A percentile compares a stretch with the other conserved stretches of the same genome.
Conservation (phyloP, 1,139 yeast genomes). For the Pichia sp. region DNA sequence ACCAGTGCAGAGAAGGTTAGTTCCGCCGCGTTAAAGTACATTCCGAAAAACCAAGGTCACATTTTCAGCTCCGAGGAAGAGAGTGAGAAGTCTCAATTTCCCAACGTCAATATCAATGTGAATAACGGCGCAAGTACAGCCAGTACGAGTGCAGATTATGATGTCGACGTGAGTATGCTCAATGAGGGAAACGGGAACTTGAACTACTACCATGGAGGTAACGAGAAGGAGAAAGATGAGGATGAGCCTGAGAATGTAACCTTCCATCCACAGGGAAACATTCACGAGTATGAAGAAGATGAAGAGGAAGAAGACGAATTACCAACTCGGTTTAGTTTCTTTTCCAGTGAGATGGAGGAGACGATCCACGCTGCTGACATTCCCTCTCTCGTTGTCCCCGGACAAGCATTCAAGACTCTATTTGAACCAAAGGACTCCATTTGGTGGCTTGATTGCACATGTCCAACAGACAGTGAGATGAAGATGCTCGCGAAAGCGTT, state of each 20-base stretch:
- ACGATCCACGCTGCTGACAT: conserved; percentile 87
- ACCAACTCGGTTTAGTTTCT: conserved; percentile 79
- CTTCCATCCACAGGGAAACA: conserved; percentile 11
- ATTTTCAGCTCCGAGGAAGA: background rate
- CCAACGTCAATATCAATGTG: background rate
- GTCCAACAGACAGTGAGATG: conserved; percentile 32
- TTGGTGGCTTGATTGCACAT: conserved; percentile 67
- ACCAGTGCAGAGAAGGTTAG: conserved; percentile 25
- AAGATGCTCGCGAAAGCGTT: conserved; percentile 41
- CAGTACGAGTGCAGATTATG: background rate
- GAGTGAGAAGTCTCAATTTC: background rate
- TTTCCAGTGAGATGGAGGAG: conserved; percentile 73
- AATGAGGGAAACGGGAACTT: background rate
- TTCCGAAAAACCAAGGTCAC: conserved; percentile 32
- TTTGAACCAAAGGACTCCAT: conserved; percentile 55
- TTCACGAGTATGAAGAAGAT: conserved; percentile 12
- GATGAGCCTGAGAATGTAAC: conserved; percentile 7
- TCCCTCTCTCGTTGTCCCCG: conserved; percentile 62
- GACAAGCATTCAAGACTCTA: conserved; percentile 55
- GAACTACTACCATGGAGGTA: background rate
- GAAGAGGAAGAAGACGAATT: conserved; percentile 13
- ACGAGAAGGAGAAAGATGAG: background rate
- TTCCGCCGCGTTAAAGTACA: conserved; percentile 57
- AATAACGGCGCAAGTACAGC: background rate
- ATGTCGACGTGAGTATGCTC: background rate